These are phyloP conservation scores for Coccomyxa subellipsoidea DNA, from an alignment of 163 green algal species.

Conservation along the genomic window DNA sequence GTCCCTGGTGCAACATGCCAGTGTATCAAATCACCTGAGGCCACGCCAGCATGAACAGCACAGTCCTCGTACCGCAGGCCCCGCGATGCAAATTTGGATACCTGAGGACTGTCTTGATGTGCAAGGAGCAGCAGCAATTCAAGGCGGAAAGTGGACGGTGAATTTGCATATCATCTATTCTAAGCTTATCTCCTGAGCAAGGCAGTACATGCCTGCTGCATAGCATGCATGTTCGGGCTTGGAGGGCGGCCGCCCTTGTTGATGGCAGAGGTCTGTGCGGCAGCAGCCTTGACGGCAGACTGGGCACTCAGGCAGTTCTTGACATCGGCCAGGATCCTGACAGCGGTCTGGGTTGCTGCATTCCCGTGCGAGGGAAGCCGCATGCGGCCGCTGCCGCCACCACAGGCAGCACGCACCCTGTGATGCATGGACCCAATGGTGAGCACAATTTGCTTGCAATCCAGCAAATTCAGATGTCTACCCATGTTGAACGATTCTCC, in stretches of 20 bases:
- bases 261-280: neutral
- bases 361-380: neutral
- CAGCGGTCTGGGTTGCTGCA: neutral
- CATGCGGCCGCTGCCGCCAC: neutral
- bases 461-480: no score
- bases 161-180: no score
- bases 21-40: neutral
- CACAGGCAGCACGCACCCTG: neutral
- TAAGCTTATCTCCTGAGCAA: no score
- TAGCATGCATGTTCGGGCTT: neutral
- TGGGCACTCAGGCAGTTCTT: constrained; percentile 2
- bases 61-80: no score
- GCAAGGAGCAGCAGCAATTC: no score
- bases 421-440: neutral
- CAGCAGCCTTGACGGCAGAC: neutral
- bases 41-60: neutral
- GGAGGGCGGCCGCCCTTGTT: neutral
- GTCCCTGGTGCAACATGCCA: neutral
- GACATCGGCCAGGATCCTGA: constrained; percentile 5
- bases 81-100: no score
- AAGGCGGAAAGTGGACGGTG: no score
- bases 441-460: no score
- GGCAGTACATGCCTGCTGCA: neutral
- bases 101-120: no score
- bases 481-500: no score